These are phyloP conservation scores for Saccharomyces hybrid DNA, from an alignment of 1,139 yeast genomes.

Conservation along the genomic window DNA sequence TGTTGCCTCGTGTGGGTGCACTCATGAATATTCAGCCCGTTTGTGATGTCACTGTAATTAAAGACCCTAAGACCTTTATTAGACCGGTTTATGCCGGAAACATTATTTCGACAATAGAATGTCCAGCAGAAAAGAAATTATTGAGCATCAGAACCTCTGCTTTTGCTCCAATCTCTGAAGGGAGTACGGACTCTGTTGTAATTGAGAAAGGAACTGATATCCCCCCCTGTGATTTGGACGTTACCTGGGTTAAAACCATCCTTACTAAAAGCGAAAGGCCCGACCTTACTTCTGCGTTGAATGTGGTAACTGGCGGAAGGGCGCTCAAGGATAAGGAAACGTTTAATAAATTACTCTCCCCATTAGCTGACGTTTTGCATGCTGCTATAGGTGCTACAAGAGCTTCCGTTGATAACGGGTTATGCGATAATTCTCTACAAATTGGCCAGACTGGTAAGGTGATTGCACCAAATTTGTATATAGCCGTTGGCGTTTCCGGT, in stretches of 20 bases:
- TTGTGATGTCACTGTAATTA: conserved; percentile 68
- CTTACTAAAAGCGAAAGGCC: conserved; percentile 79
- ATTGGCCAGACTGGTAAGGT: conserved; percentile 98
- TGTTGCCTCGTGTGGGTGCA: conserved; percentile 84
- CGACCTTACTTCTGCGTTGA: conserved; percentile 74
- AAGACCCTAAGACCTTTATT: conserved; percentile 62
- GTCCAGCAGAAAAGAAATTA: conserved; percentile 57
- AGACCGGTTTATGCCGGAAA: conserved; percentile 97
- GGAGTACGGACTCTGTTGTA: conserved; percentile 32
- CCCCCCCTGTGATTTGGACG: conserved; percentile 7
- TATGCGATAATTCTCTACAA: conserved; percentile 93
- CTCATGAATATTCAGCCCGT: conserved; percentile 80
- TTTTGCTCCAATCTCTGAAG: conserved; percentile 50
- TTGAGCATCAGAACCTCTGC: conserved; percentile 82
- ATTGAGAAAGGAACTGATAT: conserved; percentile 39
- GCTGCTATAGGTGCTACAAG: conserved; percentile 98
- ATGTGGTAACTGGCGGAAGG: conserved; percentile 88
- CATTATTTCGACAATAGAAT: conserved; percentile 75
- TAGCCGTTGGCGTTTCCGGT: conserved; percentile 92
- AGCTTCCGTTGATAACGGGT: conserved; percentile 96
- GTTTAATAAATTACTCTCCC: conserved; percentile 69
- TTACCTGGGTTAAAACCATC: conserved; percentile 33
- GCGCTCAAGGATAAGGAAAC: conserved; percentile 87
- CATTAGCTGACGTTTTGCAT: conserved; percentile 68
- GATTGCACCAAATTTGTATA: conserved; percentile 89